Conservation (phyloP, 805 yeast genomes). For the Candida coquimbonensis region DNA sequence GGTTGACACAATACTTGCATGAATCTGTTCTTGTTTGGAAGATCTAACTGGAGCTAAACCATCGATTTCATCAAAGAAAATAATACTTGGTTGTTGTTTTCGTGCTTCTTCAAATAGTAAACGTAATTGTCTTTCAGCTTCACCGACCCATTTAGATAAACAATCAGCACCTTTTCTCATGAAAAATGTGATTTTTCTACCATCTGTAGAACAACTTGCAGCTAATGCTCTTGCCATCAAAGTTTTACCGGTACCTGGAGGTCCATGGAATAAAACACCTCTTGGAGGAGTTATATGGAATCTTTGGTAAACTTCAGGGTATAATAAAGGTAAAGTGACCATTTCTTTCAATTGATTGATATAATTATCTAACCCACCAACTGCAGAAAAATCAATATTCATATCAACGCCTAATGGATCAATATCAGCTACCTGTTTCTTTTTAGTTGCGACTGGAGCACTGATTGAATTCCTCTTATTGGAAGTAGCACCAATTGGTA, state of each 20-base stretch:
- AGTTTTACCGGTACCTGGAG: constrained; percentile 99
- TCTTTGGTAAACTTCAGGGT: constrained; percentile 88
- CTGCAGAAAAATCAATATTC: constrained; percentile 74
- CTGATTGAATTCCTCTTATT: constrained; percentile 28
- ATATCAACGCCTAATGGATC: constrained; percentile 91
- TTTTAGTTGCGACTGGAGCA: constrained; percentile 25
- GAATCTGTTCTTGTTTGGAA: constrained; percentile 96
- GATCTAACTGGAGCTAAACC: constrained; percentile 98
- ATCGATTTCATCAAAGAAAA: constrained; percentile 96
- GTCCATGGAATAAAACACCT: constrained; percentile 96
- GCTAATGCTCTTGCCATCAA: constrained; percentile 97
- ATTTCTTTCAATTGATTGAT: constrained; percentile 91
- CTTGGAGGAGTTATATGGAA: constrained; percentile 94
- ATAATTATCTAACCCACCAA: constrained; percentile 90
- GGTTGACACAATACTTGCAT: constrained; percentile 94
- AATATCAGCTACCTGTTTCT: constrained; percentile 70
- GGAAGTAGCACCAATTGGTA: constrained; percentile 36
- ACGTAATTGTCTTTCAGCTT: constrained; percentile 91
- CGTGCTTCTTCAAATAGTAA: constrained; percentile 92
- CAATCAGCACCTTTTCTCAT: constrained; percentile 99
- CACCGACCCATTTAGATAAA: constrained; percentile 97
- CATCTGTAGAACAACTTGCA: constrained; percentile 83
- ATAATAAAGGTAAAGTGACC: constrained; percentile 88
- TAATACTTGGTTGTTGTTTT: constrained; percentile 91
- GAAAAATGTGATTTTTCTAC: constrained; percentile 84